A percentile compares a stretch with the other conserved stretches of the same genome.
These are phyloP conservation scores for Breviolum minutum DNA, from an alignment of 73 alveolate genomes.

Conservation along the genomic window DNA sequence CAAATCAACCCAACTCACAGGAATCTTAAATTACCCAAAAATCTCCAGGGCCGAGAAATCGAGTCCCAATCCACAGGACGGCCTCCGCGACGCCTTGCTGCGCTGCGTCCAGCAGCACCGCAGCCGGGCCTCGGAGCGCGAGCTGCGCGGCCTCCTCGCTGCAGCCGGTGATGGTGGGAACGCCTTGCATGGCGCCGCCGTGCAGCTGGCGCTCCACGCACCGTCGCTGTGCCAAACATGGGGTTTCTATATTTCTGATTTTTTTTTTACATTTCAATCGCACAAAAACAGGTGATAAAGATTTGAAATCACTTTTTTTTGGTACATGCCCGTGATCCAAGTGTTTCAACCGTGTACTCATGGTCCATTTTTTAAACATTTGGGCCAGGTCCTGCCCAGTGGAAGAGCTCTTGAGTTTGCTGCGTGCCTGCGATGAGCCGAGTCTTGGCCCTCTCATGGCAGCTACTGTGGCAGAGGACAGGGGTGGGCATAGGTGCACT, in stretches of 20 bases:
- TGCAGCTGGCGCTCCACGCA: not conserved
- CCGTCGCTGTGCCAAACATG: not conserved
- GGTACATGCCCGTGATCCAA: not conserved
- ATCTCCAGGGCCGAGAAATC: no score
- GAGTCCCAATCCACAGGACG: no score
- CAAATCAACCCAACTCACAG: no score
- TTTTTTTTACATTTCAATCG: no score
- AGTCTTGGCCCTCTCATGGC: not conserved
- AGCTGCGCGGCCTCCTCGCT: not conserved
- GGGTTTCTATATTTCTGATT: no score
- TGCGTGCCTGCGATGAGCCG: constrained; percentile 1
- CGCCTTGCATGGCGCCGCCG: not conserved
- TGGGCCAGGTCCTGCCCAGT: not conserved
- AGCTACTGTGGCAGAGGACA: not conserved
- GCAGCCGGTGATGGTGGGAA: not conserved
- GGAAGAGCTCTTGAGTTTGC: not conserved
- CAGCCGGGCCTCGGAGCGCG: not conserved
- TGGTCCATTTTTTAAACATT: not conserved
- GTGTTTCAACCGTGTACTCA: no score
- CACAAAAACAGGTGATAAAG: no score
- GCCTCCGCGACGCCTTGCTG: not conserved
- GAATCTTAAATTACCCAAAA: no score
- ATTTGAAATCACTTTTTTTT: no score
- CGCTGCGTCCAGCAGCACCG: not conserved
- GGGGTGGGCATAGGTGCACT: not conserved